phyloP scores from a whole-genome alignment of 2,329 filamentous ascomycete species.

The Thelonectria rubi region DNA sequence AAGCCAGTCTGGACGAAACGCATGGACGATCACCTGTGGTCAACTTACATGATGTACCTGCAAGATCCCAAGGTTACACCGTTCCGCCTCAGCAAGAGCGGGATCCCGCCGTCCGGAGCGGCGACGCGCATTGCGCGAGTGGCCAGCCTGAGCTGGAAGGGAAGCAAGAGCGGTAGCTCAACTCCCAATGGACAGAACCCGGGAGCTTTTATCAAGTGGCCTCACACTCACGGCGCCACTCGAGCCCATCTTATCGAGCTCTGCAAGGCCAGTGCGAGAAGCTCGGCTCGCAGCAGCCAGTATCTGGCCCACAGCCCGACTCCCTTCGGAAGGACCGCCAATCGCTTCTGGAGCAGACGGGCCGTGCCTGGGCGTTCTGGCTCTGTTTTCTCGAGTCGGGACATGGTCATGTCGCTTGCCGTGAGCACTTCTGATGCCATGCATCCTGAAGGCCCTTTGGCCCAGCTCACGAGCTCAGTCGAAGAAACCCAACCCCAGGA shows the following conservation, averaged over 20 bases:
- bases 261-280: slow-evolving; percentile 64
- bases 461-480: slow-evolving; percentile 63
- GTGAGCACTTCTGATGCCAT: slow-evolving; percentile 72
- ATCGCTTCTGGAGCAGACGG: slow-evolving; percentile 59
- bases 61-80: slow-evolving; percentile 74
- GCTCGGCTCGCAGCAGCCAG: slow-evolving; percentile 53
- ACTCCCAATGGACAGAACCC: slow-evolving; percentile 62
- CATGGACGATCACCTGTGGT: slow-evolving; percentile 73
- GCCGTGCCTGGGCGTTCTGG: slow-evolving; percentile 56
- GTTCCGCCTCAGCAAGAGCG: slow-evolving; percentile 69
- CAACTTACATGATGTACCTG: slow-evolving; percentile 70
- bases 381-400: slow-evolving; percentile 65
- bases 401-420: slow-evolving; percentile 70
- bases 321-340: slow-evolving; percentile 62
- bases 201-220: slow-evolving; percentile 67
- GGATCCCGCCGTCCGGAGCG: slow-evolving; percentile 71
- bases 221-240: slow-evolving; percentile 70
- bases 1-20: slow-evolving; percentile 70
- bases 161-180: slow-evolving; percentile 61
- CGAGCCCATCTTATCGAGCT: slow-evolving; percentile 69
- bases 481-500: slow-evolving; percentile 34
- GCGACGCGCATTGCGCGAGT: slow-evolving; percentile 72
- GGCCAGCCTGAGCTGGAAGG: slow-evolving; percentile 73
- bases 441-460: slow-evolving; percentile 69
- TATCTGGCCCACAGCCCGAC: slow-evolving; percentile 64